Evolutionary conservation across 139 green algal species (phyloP).

Genomic region (Tetradesmus lagerheimii): DNA sequence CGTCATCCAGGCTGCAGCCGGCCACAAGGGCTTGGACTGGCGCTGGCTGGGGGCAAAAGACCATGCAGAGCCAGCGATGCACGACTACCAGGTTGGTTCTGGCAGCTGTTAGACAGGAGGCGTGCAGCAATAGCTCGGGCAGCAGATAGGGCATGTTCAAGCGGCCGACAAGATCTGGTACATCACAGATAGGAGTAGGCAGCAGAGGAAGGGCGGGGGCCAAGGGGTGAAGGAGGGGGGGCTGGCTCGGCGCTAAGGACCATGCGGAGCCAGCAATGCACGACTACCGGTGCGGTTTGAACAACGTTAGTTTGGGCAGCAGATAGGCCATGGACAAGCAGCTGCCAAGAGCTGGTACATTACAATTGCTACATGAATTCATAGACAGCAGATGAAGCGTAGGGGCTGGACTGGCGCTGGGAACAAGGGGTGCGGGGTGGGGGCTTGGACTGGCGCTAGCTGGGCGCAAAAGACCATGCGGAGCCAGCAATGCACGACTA

Average conservation of each 20-base stretch:
- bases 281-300: not conserved
- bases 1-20: conserved; percentile 62
- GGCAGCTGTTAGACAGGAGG: not conserved
- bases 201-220: too few species aligned
- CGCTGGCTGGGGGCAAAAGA: conserved; percentile 88
- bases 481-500: conserved; percentile 74
- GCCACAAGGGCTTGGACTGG: conserved; percentile 68
- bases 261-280: too few species aligned
- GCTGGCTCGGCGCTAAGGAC: too few species aligned
- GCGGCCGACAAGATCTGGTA: not conserved
- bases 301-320: too few species aligned
- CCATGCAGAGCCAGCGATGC: conserved; percentile 81
- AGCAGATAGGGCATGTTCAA: too few species aligned
- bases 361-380: too few species aligned
- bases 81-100: conserved; percentile 63
- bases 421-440: too few species aligned
- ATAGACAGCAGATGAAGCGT: too few species aligned
- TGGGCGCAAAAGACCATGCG: conserved; percentile 88
- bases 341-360: too few species aligned
- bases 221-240: too few species aligned
- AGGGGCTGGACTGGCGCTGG: too few species aligned
- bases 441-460: conserved; percentile 84
- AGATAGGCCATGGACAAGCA: too few species aligned
- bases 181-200: not conserved
- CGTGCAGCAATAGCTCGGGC: not conserved